These are phyloP conservation scores for Zelopaecilomyces penicillatus DNA, from an alignment of 2,329 filamentous ascomycete genomes.

Conservation along the genomic window DNA sequence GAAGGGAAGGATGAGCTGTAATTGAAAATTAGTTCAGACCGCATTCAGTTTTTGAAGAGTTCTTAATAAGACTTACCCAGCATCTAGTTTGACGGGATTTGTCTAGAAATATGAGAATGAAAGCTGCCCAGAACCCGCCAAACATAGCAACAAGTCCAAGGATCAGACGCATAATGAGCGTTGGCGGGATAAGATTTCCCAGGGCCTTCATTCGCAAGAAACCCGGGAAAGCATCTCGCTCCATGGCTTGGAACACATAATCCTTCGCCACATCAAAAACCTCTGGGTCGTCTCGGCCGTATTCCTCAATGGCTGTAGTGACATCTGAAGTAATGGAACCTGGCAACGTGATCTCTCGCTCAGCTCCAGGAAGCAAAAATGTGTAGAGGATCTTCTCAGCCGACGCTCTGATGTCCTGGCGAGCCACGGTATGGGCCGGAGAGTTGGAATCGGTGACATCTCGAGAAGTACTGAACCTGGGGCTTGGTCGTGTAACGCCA, in stretches of 20 bases:
- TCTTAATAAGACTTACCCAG: constrained; percentile 57
- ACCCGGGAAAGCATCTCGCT: constrained; percentile 95
- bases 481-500: constrained; percentile 37
- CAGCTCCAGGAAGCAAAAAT: constrained; percentile 86
- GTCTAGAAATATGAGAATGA: constrained; percentile 86
- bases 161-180: constrained; percentile 76
- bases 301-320: constrained; percentile 79
- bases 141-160: constrained; percentile 77
- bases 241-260: constrained; percentile 99
- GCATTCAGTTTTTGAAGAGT: neutral
- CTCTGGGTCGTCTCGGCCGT: constrained; percentile 89
- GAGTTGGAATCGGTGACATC: constrained; percentile 70
- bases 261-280: constrained; percentile 97
- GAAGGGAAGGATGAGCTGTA: constrained; percentile 71
- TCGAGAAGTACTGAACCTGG: constrained; percentile 51
- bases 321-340: constrained; percentile 80
- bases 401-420: constrained; percentile 82
- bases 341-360: constrained; percentile 90
- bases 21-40: constrained; percentile 8
- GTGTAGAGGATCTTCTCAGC: constrained; percentile 99
- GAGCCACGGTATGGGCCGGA: constrained; percentile 72
- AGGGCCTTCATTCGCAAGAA: constrained; percentile 92
- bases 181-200: constrained; percentile 89
- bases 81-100: constrained; percentile 64
- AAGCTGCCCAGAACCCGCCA: constrained; percentile 87